phyloP scores from a whole-genome alignment of 192 early-diverging fungal species.

The Martensiomyces pterosporus region DNA sequence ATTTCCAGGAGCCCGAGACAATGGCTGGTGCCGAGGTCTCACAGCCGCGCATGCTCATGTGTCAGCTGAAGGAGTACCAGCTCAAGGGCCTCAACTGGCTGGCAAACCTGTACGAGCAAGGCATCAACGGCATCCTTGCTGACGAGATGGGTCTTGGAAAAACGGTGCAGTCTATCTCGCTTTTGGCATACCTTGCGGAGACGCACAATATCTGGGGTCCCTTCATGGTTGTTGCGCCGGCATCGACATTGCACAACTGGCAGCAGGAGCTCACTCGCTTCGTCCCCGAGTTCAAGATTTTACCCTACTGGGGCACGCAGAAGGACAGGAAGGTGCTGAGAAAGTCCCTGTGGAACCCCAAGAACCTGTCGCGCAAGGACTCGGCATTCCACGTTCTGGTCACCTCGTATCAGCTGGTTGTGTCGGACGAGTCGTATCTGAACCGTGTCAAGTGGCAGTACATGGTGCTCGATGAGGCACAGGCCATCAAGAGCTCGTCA shows the following conservation, averaged over 20 bases:
- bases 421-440: conserved; percentile 78
- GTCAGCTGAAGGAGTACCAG: conserved; percentile 77
- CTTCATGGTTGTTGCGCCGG: conserved; percentile 84
- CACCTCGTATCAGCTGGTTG: conserved; percentile 83
- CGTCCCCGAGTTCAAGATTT: conserved; percentile 70
- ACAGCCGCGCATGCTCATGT: conserved; percentile 85
- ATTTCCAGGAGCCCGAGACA: conserved; percentile 79
- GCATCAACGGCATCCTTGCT: conserved; percentile 87
- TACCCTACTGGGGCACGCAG: conserved; percentile 86
- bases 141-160: conserved; percentile 86
- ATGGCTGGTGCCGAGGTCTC: conserved; percentile 68
- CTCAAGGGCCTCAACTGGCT: conserved; percentile 85
- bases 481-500: conserved; percentile 89
- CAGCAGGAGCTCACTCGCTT: conserved; percentile 82
- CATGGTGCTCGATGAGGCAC: conserved; percentile 93
- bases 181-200: conserved; percentile 86
- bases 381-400: conserved; percentile 86
- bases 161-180: conserved; percentile 86
- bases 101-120: conserved; percentile 80
- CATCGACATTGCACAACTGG: conserved; percentile 90
- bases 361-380: conserved; percentile 68
- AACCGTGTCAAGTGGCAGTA: conserved; percentile 90
- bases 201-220: conserved; percentile 87
- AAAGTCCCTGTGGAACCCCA: conserved; percentile 70
- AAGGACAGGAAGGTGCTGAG: conserved; percentile 80